Base-by-base conservation (phyloP, 805 yeast species). In the Pichia eremophila region DNA sequence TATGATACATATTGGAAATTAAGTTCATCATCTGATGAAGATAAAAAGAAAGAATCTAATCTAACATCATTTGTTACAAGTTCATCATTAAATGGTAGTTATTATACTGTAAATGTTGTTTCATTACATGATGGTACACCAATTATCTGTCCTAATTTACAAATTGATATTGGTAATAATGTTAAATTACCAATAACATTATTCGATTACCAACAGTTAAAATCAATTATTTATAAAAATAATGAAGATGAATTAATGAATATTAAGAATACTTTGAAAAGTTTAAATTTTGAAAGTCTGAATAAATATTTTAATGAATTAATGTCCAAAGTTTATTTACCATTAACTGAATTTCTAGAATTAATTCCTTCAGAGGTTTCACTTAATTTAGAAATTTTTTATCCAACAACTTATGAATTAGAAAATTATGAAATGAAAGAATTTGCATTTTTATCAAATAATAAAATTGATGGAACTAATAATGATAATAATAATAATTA, bases 1-100 rank as follows among this genome's bases (percentile, higher is more conserved):
- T 89, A 85, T 61, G 97, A 90, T 59, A 91, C 98, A 0, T 91
- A 91, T 66, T 91, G 99, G 99, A 93, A 90, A 65, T 83, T 95
- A 0, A 85, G 96, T 0, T 76, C 83, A 41, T 78, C 61, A 9
- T 57, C 61, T 1, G 59, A 55, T 28, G 54, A 52, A 25, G 47
- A 46, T 39, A 46, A 45, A 39, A 47, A 46, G 11, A 39, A 48
- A 18, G 51, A 53, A 22, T 54, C 59, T 19, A 58, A 62, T 32
- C 60, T 65, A 22, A 73, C 82, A 39, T 81, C 93, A 14, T 79
- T 87, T 59, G 95, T 91, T 15, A 90, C 97, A 0, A 89, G 96
- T 0, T 88, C 96, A 0, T 89, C 97, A 1, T 69, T 93, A 46
- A 76, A 81, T 25, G 98, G 98, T 14, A 81, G 78, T 46, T 93